Evolutionary conservation across 2,329 filamentous ascomycete species (phyloP), one percentile per base, ranked within the genome.

Genomic region (Zalaria obscura): DNA sequence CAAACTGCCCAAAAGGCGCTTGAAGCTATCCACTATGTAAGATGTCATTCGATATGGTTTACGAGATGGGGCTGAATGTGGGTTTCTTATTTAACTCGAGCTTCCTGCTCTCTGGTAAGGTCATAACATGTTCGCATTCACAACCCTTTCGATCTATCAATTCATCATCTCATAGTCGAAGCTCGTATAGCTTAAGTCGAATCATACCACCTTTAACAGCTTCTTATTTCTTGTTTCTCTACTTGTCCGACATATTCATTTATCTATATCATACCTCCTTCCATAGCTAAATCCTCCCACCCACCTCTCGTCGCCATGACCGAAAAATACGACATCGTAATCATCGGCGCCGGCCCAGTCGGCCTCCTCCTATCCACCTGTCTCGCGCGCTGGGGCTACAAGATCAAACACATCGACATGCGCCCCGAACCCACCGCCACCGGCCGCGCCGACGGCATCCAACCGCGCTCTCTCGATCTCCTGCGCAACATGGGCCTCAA

Each of bases 331-430:
- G 78, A 82, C 54, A 73, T 73, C 39, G 86, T 94, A 51, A 87
- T 94, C 50, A 73, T 94, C 42, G 88, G 88, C 48, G 88, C 88
- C 42, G 88, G 88, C 10, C 88, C 88, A 3, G 86, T 88, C 34
- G 88, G 88, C 42, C 74, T 94, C 44, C 79, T 93, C 64, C 73
- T 94, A 25, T 91, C 86, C 5, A 87, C 87, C 27, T 89, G 83
- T 57, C 73, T 95, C 47, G 83, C 85, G 46, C 73, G 87, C 66
- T 94, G 87, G 85, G 88, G 88, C 18, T 95, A 94, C 70, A 86
- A 78, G 60, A 85, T 95, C 62, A 93, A 89, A 69, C 86, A 94
- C 64, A 86, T 94, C 56, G 88, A 94, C 65, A 93, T 93, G 63
- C 75, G 87, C 45, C 70, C 85, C 2, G 83, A 89, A 54, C 87